phyloP scores from a whole-genome alignment of 2,329 filamentous ascomycete species.

The Fusarium pseudograminearum region DNA sequence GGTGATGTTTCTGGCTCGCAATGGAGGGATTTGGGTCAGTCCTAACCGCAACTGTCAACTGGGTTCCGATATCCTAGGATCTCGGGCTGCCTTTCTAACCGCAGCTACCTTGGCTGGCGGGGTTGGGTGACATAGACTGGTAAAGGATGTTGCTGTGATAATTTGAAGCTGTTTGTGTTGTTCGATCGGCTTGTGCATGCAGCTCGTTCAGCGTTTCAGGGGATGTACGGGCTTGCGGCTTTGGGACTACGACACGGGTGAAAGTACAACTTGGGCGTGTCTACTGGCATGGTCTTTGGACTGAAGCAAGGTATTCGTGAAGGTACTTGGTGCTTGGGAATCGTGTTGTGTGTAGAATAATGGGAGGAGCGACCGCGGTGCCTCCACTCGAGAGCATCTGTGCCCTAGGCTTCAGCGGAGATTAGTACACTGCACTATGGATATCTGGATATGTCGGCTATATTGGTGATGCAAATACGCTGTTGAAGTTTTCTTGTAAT shows the following conservation, averaged over 20 bases:
- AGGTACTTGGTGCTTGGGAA: neutral
- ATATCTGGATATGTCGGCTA: neutral
- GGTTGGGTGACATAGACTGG: neutral
- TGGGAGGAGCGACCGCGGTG: neutral
- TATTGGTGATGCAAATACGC: neutral
- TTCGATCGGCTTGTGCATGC: neutral
- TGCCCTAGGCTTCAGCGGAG: neutral
- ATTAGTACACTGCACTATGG: neutral
- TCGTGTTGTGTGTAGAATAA: neutral
- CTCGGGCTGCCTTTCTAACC: neutral
- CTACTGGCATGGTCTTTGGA: neutral
- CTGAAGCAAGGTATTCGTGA: neutral
- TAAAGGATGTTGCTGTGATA: too few species aligned
- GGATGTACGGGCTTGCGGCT: neutral
- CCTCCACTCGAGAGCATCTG: neutral
- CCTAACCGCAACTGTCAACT: neutral
- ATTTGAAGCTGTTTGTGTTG: neutral
- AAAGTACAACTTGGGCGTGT: neutral
- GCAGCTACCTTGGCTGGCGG: neutral
- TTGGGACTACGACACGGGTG: neutral
- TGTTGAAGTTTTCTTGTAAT: fast-evolving
- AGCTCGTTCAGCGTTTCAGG: neutral
- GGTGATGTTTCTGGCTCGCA: neutral
- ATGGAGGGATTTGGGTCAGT: neutral
- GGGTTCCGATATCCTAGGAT: too few species aligned